A percentile compares a stretch with the other conserved stretches of the same genome.
These are phyloP conservation scores for Fusarium floridanum DNA, from an alignment of 2,329 filamentous ascomycete species.

Conservation along the genomic window DNA sequence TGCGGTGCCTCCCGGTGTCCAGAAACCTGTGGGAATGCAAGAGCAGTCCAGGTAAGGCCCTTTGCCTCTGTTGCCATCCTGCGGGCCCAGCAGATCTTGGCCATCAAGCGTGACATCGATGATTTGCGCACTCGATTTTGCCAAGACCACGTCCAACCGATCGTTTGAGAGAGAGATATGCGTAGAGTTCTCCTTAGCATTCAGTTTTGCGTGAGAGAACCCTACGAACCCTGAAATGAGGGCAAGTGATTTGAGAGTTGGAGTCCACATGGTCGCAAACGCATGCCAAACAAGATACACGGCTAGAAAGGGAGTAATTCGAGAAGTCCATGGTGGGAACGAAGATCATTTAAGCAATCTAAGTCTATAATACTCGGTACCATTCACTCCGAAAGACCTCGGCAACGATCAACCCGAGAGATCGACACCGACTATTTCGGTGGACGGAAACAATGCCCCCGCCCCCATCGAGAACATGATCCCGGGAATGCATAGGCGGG, in stretches of 20 bases:
- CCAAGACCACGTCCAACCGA: conserved; percentile 18
- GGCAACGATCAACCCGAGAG: conserved; percentile 4
- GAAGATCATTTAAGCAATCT: not conserved
- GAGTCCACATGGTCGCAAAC: conserved; percentile 7
- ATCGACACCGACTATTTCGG: not conserved
- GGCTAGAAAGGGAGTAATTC: too few relatives aligned
- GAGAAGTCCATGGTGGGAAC: not conserved
- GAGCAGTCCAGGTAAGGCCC: conserved; percentile 73
- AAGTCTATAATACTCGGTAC: not conserved
- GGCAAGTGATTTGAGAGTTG: conserved; percentile 1
- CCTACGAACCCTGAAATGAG: conserved; percentile 1
- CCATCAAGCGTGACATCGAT: conserved; percentile 42
- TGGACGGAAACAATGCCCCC: conserved; percentile 25
- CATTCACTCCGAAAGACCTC: conserved; percentile 13
- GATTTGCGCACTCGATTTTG: conserved; percentile 35
- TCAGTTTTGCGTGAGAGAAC: conserved; percentile 13
- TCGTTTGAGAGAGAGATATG: conserved; percentile 37
- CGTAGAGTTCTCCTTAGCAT: conserved; percentile 30
- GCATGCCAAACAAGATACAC: not conserved
- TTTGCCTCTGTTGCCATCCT: conserved; percentile 54
- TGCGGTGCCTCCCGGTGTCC: conserved; percentile 66
- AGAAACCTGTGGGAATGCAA: conserved; percentile 68
- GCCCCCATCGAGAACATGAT: not conserved
- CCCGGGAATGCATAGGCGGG: not conserved
- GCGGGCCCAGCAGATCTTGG: conserved; percentile 62